Evolutionary conservation across 2,329 filamentous ascomycete species (phyloP).

Genomic region (Claviceps citrina): DNA sequence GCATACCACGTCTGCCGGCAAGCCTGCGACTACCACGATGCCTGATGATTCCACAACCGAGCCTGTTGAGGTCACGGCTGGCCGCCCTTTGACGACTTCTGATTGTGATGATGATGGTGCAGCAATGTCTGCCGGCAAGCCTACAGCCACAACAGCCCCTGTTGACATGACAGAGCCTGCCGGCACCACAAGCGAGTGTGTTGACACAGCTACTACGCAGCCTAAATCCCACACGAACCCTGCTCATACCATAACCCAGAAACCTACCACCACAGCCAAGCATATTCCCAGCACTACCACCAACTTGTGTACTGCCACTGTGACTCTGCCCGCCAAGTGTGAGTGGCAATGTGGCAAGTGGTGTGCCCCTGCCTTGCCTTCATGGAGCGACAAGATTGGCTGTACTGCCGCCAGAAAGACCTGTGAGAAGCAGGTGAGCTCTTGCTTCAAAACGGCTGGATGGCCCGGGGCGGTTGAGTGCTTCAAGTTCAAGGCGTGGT

Average conservation of each 20-base stretch:
- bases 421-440: constrained; percentile 30
- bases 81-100: no score
- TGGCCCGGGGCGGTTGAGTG: constrained; percentile 34
- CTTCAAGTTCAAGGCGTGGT: constrained; percentile 36
- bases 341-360: constrained; percentile 41
- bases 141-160: constrained; percentile 13
- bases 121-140: not conserved
- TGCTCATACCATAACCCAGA: not conserved
- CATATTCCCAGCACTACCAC: constrained; percentile 18
- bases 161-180: not conserved
- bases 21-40: not conserved
- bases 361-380: constrained; percentile 34
- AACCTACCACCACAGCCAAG: constrained; percentile 10
- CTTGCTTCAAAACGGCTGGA: constrained; percentile 37
- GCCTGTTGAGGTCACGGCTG: not conserved
- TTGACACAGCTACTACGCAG: not conserved
- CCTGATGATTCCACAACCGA: not conserved
- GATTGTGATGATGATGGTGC: no score
- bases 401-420: constrained; percentile 29
- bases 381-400: constrained; percentile 26
- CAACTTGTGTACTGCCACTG: constrained; percentile 32
- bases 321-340: constrained; percentile 29
- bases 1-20: not conserved
- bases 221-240: not conserved
- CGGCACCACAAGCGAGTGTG: not conserved